Base-by-base conservation (phyloP, 495 filamentous ascomycete species). In the Xylaria acuta region DNA sequence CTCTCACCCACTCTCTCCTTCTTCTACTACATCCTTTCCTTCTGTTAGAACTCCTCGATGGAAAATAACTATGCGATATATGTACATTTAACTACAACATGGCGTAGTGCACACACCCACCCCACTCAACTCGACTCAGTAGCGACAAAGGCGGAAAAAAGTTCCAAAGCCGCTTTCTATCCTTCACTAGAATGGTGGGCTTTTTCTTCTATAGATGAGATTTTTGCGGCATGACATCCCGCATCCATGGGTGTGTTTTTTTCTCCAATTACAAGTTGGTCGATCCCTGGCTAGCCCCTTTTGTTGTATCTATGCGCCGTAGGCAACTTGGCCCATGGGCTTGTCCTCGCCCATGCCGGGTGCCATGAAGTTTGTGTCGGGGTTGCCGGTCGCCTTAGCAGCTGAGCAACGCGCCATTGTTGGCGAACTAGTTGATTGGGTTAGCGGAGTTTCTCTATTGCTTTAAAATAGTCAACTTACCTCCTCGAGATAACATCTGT, bases 361-460 rank as follows among this genome's bases (percentile, higher is more conserved):
- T 62, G 93, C 93, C 93, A 96, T 91, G 78, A 95, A 92, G 84
- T 96, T 95, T 32, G 90, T 95, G 76, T 93, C 83, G 32, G 94
- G 90, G 78, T 91, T 87, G 58, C 85, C 84, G 2, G 86, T 87
- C 68, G 83, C 84, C 86, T 96, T 97, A 62, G 94, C 92, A 51
- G 92, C 94, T 20, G 93, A 94, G 84, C 94, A 97, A 76, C 96
- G 89, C 36, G 96, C 95, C 96, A 99, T 99, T 41, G 96, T 99
- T 43, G 95, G 94, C 62, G 94, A 97, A 83, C 94, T 97, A 75
- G 14, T 70, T 41, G 45, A 58, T 49, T 12, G 51, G 82, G 75
- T 88, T 82, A 72, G 78, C 1, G n/a, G n/a, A 20, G 14, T n/a
- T 5, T 8, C 34, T 16, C 41, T 7, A n/a, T 56, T 20, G 30